Evolutionary conservation across 352 stramenopile species (phyloP).

Genomic region (Phytophthora fragariae): DNA sequence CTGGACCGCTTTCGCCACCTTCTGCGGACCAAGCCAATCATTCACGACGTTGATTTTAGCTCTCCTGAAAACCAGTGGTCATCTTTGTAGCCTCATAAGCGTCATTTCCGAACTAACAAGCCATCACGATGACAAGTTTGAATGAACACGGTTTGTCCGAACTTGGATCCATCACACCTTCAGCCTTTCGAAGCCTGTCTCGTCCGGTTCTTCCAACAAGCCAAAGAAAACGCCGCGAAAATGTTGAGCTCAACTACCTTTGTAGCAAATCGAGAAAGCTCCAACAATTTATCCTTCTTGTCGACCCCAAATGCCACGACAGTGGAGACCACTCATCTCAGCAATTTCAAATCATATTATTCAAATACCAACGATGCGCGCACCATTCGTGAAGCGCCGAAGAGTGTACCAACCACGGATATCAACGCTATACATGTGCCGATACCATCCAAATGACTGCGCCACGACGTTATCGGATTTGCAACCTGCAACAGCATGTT

Average conservation of each 20-base stretch:
- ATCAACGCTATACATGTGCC: neutral
- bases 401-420: conserved; percentile 17
- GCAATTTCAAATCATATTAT: conserved; percentile 38
- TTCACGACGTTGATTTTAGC: neutral
- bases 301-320: conserved; percentile 26
- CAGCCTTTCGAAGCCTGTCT: neutral
- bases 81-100: neutral
- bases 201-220: neutral
- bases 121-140: neutral
- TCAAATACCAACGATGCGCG: conserved; percentile 47
- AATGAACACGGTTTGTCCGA: neutral
- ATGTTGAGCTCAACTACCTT: conserved; percentile 39
- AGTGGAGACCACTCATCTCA: conserved; percentile 25
- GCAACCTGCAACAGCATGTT: neutral
- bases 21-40: neutral
- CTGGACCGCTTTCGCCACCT: neutral
- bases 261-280: conserved; percentile 32
- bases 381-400: conserved; percentile 40
- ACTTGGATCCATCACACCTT: neutral
- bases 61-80: neutral
- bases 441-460: neutral
- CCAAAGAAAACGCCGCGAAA: conserved; percentile 20
- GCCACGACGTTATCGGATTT: conserved; percentile 1
- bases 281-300: conserved; percentile 35
- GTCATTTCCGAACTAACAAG: neutral